phyloP scores from a whole-genome alignment of 2,329 filamentous ascomycete genomes.

The Triangularia verruculosa region DNA sequence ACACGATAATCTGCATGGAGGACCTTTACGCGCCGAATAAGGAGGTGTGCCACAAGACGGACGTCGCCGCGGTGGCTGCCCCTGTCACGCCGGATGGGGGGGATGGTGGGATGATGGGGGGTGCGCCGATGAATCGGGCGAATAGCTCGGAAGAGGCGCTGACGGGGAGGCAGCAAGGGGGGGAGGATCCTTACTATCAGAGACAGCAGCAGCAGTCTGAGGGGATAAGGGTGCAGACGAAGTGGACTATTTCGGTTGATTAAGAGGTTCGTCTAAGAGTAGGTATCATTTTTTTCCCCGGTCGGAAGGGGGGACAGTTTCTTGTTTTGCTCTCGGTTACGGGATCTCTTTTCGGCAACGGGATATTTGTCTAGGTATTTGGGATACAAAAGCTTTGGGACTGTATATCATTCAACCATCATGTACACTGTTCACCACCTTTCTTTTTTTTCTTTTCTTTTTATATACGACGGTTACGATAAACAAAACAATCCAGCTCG shows the following conservation, averaged over 20 bases:
- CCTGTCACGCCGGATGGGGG: conserved; percentile 5
- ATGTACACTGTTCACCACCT: not conserved
- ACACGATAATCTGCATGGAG: conserved; percentile 17
- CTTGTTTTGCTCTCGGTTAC: not conserved
- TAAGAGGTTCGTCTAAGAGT: not conserved
- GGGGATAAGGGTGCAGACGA: conserved; percentile 21
- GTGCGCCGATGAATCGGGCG: not conserved
- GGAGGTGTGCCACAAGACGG: conserved; percentile 18
- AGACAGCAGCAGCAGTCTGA: not conserved
- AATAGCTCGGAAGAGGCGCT: conserved; percentile 18
- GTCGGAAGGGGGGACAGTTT: not conserved
- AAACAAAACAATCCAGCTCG: not conserved
- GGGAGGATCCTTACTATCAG: not conserved
- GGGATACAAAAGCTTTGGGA: no score
- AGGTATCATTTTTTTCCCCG: not conserved
- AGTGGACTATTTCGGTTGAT: conserved; percentile 21
- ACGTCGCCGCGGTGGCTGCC: conserved; percentile 4
- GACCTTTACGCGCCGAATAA: conserved; percentile 21
- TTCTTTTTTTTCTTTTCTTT: not conserved
- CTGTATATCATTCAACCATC: not conserved
- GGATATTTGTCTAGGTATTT: no score
- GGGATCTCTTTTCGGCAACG: no score
- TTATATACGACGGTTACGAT: not conserved
- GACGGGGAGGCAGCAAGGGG: conserved; percentile 7
- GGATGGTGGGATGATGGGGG: no score